phyloP scores from a whole-genome alignment of 2,329 filamentous ascomycete genomes.

The Alternaria brassicae region DNA sequence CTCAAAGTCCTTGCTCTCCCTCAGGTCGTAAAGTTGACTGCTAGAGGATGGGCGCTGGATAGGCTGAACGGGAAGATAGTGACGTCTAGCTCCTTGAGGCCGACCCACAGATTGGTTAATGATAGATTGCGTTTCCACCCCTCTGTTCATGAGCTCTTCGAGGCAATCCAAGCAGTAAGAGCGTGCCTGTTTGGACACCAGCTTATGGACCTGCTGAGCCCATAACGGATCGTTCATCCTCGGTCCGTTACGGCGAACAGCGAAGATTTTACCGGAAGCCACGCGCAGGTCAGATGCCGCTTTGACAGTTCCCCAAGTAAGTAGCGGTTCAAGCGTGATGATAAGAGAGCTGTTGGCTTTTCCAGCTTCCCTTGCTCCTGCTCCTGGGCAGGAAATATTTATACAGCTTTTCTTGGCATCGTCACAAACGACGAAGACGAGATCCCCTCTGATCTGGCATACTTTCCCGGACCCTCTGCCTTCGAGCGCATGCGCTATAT shows the following conservation, averaged over 20 bases:
- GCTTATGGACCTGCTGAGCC: conserved; percentile 6
- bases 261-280: conserved; percentile 5
- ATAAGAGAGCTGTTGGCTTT: not conserved
- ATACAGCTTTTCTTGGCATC: not conserved
- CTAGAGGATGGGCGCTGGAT: not conserved
- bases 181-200: not conserved
- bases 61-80: not conserved
- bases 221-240: conserved; percentile 18
- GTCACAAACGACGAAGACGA: conserved; percentile 9
- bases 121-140: conserved; percentile 4
- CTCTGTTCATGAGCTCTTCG: conserved; percentile 11
- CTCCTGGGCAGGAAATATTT: conserved; percentile 1
- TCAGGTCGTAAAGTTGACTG: not conserved
- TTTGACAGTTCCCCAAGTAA: conserved; percentile 19
- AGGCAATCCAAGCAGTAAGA: conserved; percentile 24
- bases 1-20: not conserved
- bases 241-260: conserved; percentile 18
- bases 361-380: not conserved
- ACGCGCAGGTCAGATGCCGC: not conserved
- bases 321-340: conserved; percentile 18
- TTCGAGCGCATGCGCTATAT: conserved; percentile 1
- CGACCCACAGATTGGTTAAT: not conserved
- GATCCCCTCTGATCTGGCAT: not conserved
- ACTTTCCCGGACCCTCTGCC: not conserved
- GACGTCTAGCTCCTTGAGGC: not conserved